Percentiles rank a stretch among this genome's conserved stretches.
Conservation (phyloP, 768 basidiomycete genomes). For the Tylopilus intermedius region DNA sequence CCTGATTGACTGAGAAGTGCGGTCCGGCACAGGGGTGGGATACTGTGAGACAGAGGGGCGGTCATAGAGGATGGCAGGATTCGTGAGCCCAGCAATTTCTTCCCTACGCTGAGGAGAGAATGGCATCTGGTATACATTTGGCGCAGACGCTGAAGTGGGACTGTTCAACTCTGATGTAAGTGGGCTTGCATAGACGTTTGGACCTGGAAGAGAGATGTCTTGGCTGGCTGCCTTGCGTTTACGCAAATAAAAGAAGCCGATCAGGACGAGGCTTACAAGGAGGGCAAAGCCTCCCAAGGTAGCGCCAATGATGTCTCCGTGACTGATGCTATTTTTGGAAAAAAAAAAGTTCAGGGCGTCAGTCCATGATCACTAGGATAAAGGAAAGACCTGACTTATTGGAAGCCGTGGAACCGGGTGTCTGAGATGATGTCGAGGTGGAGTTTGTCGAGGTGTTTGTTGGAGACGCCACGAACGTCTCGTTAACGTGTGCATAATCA, state of each 20-base stretch:
- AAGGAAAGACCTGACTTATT: constrained; percentile 5
- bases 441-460: constrained; percentile 6
- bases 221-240: constrained; percentile 1
- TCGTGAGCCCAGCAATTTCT: neutral
- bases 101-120: neutral
- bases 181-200: too few species aligned
- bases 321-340: constrained; percentile 4
- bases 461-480: constrained; percentile 14
- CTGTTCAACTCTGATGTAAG: too few species aligned
- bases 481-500: constrained; percentile 24
- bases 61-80: constrained; percentile 15
- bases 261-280: neutral
- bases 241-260: constrained; percentile 1
- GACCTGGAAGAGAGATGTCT: too few species aligned
- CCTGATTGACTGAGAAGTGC: constrained; percentile 1
- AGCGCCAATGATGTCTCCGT: constrained; percentile 13
- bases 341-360: neutral
- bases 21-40: neutral
- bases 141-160: too few species aligned
- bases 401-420: neutral
- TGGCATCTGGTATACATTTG: too few species aligned
- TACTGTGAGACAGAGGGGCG: neutral
- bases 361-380: neutral
- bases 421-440: constrained; percentile 1
- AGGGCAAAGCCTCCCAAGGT: constrained; percentile 10